A percentile compares a stretch with the other conserved stretches of the same genome.
Conservation (phyloP, 2,329 filamentous ascomycete genomes). For the Spiromastix sp. region DNA sequence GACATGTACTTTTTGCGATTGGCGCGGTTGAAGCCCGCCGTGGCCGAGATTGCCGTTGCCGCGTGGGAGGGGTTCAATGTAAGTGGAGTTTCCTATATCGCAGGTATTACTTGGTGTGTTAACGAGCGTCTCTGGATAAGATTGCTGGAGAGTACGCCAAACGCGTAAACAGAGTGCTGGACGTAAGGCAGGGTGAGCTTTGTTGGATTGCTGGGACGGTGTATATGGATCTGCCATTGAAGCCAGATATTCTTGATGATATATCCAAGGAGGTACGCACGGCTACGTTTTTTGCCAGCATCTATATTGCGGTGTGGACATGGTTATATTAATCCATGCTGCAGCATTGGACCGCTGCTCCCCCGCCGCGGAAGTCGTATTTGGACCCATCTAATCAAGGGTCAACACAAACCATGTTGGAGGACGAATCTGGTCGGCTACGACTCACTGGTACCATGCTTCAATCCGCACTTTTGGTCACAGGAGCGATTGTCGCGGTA, state of each 20-base stretch:
- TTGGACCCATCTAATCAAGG: conserved; percentile 39
- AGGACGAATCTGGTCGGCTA: conserved; percentile 89
- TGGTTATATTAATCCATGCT: neutral
- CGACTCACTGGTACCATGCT: conserved; percentile 64
- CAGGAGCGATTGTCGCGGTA: conserved; percentile 86
- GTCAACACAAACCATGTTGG: conserved; percentile 64
- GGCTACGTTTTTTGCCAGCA: neutral
- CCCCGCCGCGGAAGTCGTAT: conserved; percentile 68
- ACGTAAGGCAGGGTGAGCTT: conserved; percentile 88
- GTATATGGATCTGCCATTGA: conserved; percentile 94
- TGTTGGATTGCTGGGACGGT: conserved; percentile 94
- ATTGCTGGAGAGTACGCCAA: conserved; percentile 67
- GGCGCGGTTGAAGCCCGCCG: conserved; percentile 72
- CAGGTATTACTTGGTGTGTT: neutral
- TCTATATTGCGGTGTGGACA: neutral
- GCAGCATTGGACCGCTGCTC: conserved; percentile 80
- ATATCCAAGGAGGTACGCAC: conserved; percentile 75
- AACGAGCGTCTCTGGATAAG: conserved; percentile 23
- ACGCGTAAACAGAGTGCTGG: conserved; percentile 77
- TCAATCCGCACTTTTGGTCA: conserved; percentile 63
- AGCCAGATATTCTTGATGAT: conserved; percentile 92
- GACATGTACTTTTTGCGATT: conserved; percentile 96
- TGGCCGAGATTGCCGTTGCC: conserved; percentile 62
- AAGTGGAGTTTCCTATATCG: conserved; percentile 13
- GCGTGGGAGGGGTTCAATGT: conserved; percentile 67